A percentile compares a stretch with the other conserved stretches of the same genome.
These are phyloP conservation scores for Lactarius deliciosus DNA, from an alignment of 768 basidiomycete species.

Conservation along the genomic window DNA sequence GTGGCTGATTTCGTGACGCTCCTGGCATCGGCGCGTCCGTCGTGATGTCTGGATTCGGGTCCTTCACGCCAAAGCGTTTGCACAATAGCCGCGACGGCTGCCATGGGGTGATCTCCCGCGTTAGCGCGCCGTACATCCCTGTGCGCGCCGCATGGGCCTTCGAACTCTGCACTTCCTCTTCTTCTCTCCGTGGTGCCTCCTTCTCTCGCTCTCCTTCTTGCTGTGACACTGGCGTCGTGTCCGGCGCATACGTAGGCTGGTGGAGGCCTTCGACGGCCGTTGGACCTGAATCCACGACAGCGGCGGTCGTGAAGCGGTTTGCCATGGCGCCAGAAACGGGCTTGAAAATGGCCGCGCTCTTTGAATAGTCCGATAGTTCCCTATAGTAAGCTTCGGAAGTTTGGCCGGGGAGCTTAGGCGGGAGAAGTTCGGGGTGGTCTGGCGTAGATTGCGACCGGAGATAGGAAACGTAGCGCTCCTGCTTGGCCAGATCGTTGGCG, in stretches of 20 bases:
- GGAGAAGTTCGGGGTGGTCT: slow-evolving; percentile 42
- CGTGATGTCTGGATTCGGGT: slow-evolving; percentile 66
- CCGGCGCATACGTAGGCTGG: slow-evolving; percentile 48
- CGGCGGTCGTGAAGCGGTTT: slow-evolving; percentile 85
- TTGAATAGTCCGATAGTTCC: slow-evolving; percentile 84
- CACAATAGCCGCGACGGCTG: slow-evolving; percentile 83
- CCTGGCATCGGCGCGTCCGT: slow-evolving; percentile 34
- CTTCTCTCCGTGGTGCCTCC: slow-evolving; percentile 44
- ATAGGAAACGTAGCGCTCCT: slow-evolving; percentile 82
- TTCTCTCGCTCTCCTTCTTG: slow-evolving; percentile 43
- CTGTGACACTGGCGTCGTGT: slow-evolving; percentile 8
- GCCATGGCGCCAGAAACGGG: slow-evolving; percentile 93
- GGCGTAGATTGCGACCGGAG: slow-evolving; percentile 66
- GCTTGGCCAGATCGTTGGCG: slow-evolving; percentile 69
- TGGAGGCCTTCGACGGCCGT: slow-evolving; percentile 61
- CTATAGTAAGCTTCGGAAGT: slow-evolving; percentile 67
- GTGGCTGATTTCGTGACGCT: background rate
- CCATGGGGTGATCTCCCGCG: slow-evolving; percentile 72
- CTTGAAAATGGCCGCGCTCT: slow-evolving; percentile 86
- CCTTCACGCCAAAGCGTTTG: slow-evolving; percentile 91
- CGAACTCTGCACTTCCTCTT: slow-evolving; percentile 68
- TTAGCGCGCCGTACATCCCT: slow-evolving; percentile 90
- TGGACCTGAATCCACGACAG: slow-evolving; percentile 64
- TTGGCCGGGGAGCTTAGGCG: slow-evolving; percentile 59
- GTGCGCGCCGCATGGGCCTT: slow-evolving; percentile 76